Conservation (phyloP, 2,329 filamentous ascomycete species). For the Chalaropsis ovoidea region DNA sequence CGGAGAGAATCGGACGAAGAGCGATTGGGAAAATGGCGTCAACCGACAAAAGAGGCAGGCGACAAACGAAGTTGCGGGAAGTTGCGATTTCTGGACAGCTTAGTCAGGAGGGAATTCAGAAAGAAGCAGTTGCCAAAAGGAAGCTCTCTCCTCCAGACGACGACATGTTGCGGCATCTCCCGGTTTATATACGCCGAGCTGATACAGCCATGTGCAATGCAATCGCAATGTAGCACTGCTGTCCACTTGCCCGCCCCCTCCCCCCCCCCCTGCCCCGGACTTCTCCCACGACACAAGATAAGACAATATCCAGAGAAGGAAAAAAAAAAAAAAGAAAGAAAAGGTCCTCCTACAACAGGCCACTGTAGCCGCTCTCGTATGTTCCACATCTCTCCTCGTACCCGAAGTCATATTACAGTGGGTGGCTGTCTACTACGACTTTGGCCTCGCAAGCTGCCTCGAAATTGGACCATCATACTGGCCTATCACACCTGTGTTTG, state of each 20-base stretch:
- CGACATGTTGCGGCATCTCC: not conserved
- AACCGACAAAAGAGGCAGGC: not conserved
- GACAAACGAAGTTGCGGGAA: not conserved
- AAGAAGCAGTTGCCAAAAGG: not conserved
- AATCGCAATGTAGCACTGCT: not conserved
- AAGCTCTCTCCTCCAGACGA: too few relatives aligned
- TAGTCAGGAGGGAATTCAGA: not conserved
- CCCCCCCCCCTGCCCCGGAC: not conserved
- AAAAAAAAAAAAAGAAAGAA: too few relatives aligned
- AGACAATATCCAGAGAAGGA: not conserved
- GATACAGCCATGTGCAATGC: too few relatives aligned
- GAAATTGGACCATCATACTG: not conserved
- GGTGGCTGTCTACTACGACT: not conserved
- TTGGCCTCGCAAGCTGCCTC: not conserved
- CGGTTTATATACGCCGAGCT: not conserved
- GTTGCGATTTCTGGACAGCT: not conserved
- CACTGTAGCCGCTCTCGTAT: conserved; percentile 6
- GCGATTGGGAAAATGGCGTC: not conserved
- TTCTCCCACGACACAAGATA: not conserved
- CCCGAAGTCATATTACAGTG: not conserved
- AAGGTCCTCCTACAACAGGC: conserved; percentile 1
- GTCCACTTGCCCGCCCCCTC: not conserved
- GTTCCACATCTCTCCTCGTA: not conserved
- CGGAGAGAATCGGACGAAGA: conserved; percentile 16
- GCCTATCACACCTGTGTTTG: not conserved